Evolutionary conservation across 2,329 filamentous ascomycete species (phyloP).

Genomic region (Beauveria medogensis): DNA sequence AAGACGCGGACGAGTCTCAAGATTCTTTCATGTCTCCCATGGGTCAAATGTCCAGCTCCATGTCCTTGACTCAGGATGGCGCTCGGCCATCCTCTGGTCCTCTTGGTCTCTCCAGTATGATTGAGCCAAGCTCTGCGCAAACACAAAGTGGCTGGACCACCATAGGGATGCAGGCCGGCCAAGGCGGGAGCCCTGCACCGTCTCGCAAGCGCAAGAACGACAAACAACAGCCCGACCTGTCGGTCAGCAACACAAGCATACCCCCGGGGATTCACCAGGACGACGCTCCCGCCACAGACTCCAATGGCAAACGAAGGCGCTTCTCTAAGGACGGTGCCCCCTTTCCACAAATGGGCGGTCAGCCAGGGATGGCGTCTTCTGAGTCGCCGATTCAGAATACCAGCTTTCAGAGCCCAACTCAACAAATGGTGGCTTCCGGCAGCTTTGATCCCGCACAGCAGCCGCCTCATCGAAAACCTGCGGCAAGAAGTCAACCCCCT

Average conservation of each 20-base stretch:
- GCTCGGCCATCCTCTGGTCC: not conserved
- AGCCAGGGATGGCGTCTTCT: not conserved
- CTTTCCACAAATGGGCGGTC: constrained; percentile 1
- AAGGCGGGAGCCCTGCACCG: not conserved
- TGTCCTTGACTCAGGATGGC: constrained; percentile 1
- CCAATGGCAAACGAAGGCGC: constrained; percentile 2
- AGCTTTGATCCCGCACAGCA: constrained; percentile 1
- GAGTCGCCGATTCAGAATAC: constrained; percentile 8
- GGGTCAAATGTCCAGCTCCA: not conserved
- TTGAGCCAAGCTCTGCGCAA: not conserved
- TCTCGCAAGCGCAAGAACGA: constrained; percentile 9
- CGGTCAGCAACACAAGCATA: not conserved
- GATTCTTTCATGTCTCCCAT: constrained; percentile 5
- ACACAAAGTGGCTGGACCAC: constrained; percentile 5
- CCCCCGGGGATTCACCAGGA: not conserved
- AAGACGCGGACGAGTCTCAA: constrained; percentile 5
- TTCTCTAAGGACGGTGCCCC: constrained; percentile 1
- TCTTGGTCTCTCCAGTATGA: constrained; percentile 6
- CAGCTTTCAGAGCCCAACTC: constrained; percentile 6
- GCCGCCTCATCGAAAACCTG: not conserved
- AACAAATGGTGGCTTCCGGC: constrained; percentile 5
- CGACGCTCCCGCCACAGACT: not conserved
- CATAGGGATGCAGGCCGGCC: not conserved
- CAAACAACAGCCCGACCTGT: not conserved
- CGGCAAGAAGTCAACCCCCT: not conserved